Evolutionary conservation across 2,329 filamentous ascomycete species (phyloP).

Genomic region (Phaeosphaeriaceae sp.): DNA sequence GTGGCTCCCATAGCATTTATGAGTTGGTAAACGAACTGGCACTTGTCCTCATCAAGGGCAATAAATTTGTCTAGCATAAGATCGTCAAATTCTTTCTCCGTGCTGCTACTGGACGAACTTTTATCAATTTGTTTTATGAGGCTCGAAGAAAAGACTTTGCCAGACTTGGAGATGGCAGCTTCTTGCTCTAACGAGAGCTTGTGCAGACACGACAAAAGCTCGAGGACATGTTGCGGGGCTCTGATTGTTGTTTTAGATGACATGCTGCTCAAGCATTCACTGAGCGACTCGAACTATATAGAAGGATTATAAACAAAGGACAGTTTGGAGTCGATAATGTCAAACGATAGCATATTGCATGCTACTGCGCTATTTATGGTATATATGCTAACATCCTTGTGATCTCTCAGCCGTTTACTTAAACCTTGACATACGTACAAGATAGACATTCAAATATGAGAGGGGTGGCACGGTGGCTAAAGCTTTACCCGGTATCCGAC

Average conservation of each 20-base stretch:
- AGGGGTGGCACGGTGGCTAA: too few species aligned
- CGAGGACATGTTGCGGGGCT: slow-evolving; percentile 5
- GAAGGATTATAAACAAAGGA: too few species aligned
- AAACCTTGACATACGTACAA: too few species aligned
- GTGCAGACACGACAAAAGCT: slow-evolving; percentile 7
- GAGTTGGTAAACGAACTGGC: slow-evolving; percentile 62
- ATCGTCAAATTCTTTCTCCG: slow-evolving; percentile 11
- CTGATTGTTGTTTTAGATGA: background rate
- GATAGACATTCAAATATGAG: too few species aligned
- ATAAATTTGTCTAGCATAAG: slow-evolving; percentile 61
- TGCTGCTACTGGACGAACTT: background rate
- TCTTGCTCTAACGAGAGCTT: slow-evolving; percentile 9
- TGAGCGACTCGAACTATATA: too few species aligned
- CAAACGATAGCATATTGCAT: too few species aligned
- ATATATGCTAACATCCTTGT: too few species aligned
- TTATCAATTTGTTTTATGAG: slow-evolving; percentile 4
- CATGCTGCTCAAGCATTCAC: too few species aligned
- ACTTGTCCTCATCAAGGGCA: slow-evolving; percentile 65
- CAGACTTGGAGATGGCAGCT: slow-evolving; percentile 5
- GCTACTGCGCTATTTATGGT: too few species aligned
- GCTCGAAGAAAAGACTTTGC: slow-evolving; percentile 4
- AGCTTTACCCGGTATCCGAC: too few species aligned
- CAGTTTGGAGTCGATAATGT: too few species aligned
- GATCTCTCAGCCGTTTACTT: too few species aligned
- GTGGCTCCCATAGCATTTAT: slow-evolving; percentile 56